Percentiles rank a stretch among this genome's conserved stretches.
phyloP scores from a whole-genome alignment of 2,329 filamentous ascomycete species.

The Stachybotrys echinatus region DNA sequence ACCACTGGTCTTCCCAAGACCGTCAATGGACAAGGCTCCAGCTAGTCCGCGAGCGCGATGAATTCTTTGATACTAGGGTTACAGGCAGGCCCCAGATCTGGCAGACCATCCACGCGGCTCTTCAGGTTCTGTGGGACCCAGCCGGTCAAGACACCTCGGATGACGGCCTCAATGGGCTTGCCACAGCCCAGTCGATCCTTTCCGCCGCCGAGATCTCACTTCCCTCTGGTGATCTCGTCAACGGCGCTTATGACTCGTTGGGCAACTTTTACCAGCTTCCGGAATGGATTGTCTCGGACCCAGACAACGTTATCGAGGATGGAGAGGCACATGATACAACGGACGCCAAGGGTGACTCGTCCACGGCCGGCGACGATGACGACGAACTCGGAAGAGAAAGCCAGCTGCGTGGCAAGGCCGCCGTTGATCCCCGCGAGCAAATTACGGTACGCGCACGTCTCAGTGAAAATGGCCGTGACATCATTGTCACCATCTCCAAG shows the following conservation, averaged over 20 bases:
- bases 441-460: conserved; percentile 57
- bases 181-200: conserved; percentile 74
- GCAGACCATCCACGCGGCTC: conserved; percentile 64
- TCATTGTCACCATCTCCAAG: conserved; percentile 51
- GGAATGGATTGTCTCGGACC: conserved; percentile 64
- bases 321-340: conserved; percentile 4
- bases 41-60: conserved; percentile 65
- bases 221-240: conserved; percentile 65
- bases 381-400: conserved; percentile 23
- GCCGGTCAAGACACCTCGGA: conserved; percentile 31
- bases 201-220: conserved; percentile 72
- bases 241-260: conserved; percentile 66
- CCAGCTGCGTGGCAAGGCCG: conserved; percentile 54
- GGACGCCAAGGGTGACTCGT: conserved; percentile 24
- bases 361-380: conserved; percentile 30
- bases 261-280: conserved; percentile 67
- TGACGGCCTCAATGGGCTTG: conserved; percentile 39
- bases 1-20: conserved; percentile 59
- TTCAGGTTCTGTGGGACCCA: conserved; percentile 61
- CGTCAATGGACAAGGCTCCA: conserved; percentile 65
- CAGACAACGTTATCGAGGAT: conserved; percentile 46
- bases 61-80: conserved; percentile 89
- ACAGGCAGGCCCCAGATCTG: conserved; percentile 74
- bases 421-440: conserved; percentile 46
- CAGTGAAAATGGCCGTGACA: conserved; percentile 62